Evolutionary conservation across 148 eudicot genomes (phyloP), one percentile per base, ranked within the genome.

Genomic region (Suaeda aralocaspica): DNA sequence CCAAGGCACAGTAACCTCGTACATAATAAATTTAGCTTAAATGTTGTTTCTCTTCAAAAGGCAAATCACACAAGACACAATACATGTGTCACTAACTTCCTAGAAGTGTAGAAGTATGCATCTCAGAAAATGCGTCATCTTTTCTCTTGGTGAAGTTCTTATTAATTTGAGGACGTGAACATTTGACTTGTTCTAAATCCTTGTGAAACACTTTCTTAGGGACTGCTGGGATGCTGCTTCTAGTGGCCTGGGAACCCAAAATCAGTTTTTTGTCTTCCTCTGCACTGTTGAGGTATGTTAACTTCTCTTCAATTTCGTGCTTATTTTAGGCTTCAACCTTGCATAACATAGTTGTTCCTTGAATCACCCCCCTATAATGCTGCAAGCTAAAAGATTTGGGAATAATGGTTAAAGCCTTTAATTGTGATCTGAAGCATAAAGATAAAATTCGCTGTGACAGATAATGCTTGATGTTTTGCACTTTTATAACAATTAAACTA

Each of bases 191-290:
- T 56, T 69, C 46, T 64, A 34, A 74, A 45, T 63, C 46, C 42
- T 36, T 19, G 72, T 71, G 62, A 29, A 12, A 45, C 66, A 42
- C 42, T 66, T 61, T 71, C 61, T 64, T 74, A 94, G 99, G 99
- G 77, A 94, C 97, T 75, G 97, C 96, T 75, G 93, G 82, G 42
- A 89, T 94, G 88, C 83, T 94, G 49, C 99, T 94, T 68, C 76
- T 91, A 72, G 78, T 91, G 77, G 96, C 81, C 72, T 94, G 99
- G 99, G 84, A 87, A 69, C 92, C 92, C 59, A 79, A 84, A 56
- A 81, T 91, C 61, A 84, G 86, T 74, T 76, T 94, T 83, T 83
- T 93, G 53, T 82, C 99, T 33, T 84, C 80, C 60, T 71, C 93
- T 60, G 74, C 82, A 72, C 39, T 85, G 45, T 96, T 94, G 69